Evolutionary conservation across 1,284 basidiomycete genomes (phyloP), one percentile per base, ranked within the genome.

Genomic region (Trichosporon ovoides): DNA sequence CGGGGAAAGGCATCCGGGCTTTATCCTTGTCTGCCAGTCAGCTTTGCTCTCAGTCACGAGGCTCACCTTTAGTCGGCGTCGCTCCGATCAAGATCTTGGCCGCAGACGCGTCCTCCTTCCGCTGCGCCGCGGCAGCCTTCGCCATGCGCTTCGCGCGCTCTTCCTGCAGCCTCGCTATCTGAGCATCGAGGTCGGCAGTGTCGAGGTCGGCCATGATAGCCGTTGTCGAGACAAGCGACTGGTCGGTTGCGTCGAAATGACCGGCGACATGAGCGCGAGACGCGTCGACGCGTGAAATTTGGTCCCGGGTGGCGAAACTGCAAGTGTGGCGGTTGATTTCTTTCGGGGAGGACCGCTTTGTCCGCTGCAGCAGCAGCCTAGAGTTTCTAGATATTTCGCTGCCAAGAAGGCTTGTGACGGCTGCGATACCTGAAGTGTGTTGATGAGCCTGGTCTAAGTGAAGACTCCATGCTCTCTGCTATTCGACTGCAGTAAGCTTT

Each of bases 111-210:
- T 68, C 67, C 22, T 55, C 46, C 18, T 28, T 55, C 28, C 55
- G 52, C 24, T 50, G 53, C 14, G 53, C 60, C 20, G 50, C 34
- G n/a, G 61, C 63, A 1, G 58, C 67, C 51, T 59, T 61, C 1
- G 61, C 67, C 2, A 66, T 13, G 24, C 59, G 66, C 14, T 55
- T 40, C 7, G 55, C 59, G 24, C 63, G 66, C 43, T 55, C 53
- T 7, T 60, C 68, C 50, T 69, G 55, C 3, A 75, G 59, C n/a
- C 57, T 63, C 2, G 70, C 71, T 13, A 74, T 72, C 63, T 73
- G 62, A 14, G 68, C 70, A 46, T 72, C 71, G 33, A 75, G 28
- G 31, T 69, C 68, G 4, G 66, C 36, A 9, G 62, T 65, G 43
- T 69, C 67, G 14, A 51, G 33, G 49, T 51, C 34, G 34, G 49